Evolutionary conservation across 2,329 filamentous ascomycete species (phyloP), one percentile per base, ranked within the genome.

Genomic region (Xylariaceae sp.): DNA sequence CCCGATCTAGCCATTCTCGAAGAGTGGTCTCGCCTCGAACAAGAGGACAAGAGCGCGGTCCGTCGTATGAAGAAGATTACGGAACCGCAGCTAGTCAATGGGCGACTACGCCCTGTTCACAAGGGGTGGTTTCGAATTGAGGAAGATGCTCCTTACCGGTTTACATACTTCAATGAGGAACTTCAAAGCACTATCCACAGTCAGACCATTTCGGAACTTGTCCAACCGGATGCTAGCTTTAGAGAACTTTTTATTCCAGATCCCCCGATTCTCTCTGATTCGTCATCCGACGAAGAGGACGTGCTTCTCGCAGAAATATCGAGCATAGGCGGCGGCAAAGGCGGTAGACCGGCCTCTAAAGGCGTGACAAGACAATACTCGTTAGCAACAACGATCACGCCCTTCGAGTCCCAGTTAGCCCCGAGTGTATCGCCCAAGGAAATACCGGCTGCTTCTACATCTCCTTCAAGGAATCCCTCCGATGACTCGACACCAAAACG

Each of bases 161-260:
- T 97, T 73, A 98, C 95, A 0, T 99, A 99, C 74, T 99, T 99
- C 81, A 98, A 98, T 73, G 95, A 98, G 71, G 92, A 96, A 62
- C 92, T 98, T 53, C 89, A 92, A 68, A 96, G 91, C 73, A 99
- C 95, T 0, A 96, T 99, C 60, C 95, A 99, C 74, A 95, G 92
- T 58, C 91, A 96, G 74, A 95, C 90, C 0, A 96, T 99, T 55
- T 96, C 92, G 2, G 95, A 97, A 72, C 82, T 99, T 17, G 84
- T 96, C 7, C 92, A 96, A 65, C 88, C 91, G 0, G 95, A 92
- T 5, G 84, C 88, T 58, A 90, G 85, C 39, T 99, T 99, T 72
- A 83, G 83, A 57, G 91, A 96, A 66, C 83, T 99, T 0, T 99
- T 99, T 71, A 84, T 96, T 19, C 95, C 95, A 1, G 92, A 98